Base-by-base conservation (phyloP, 768 basidiomycete genomes). In the Suillus paluster region DNA sequence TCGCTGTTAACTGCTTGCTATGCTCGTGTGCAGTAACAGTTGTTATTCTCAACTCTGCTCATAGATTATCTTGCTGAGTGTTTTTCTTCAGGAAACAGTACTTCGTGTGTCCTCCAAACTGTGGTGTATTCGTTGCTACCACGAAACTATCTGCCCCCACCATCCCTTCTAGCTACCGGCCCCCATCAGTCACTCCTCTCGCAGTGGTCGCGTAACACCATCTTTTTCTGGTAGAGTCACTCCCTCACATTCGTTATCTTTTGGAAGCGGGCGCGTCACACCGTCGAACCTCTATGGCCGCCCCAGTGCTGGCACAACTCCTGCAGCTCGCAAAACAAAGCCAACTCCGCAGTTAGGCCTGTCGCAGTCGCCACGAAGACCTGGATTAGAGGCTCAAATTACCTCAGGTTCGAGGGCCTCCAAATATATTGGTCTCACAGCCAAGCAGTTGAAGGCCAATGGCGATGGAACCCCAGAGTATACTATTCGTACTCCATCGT, bases 121-220 rank as follows among this genome's bases (percentile, higher is more conserved):
- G 94, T 63, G 97, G 97, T 30, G 93, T 99, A 42, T 99, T 99
- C 71, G 90, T 97, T 23, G 86, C 91, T 7, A 80, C 87, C 1
- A 78, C 85, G 38, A 97, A 97, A 73, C 85, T 99, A 21, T 91
- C 94, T 2, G 69, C 86, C 5, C 87, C 92, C 7, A 94, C 91
- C 4, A 86, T 87, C 21, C 85, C 88, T 17, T 70, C 77, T 14
- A 83, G 81, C 69, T 75, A 67, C 59, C 84, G 94, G 17, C 91
- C 95, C 1, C 79, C 90, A 1, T 96, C 95, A 3, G 94, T 91
- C 38, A 87, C 4, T 96, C 94, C 10, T 86, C 86, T 55, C 83
- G 86, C 49, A 75, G 74, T 62, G 84, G 81, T 49, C 72, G 81
- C 49, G 64, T 71, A 42, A 82, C 82, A 4, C 80, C 81, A 19